These are phyloP conservation scores for Paecilomyces formosus DNA, from an alignment of 2,329 filamentous ascomycete genomes.

Conservation along the genomic window DNA sequence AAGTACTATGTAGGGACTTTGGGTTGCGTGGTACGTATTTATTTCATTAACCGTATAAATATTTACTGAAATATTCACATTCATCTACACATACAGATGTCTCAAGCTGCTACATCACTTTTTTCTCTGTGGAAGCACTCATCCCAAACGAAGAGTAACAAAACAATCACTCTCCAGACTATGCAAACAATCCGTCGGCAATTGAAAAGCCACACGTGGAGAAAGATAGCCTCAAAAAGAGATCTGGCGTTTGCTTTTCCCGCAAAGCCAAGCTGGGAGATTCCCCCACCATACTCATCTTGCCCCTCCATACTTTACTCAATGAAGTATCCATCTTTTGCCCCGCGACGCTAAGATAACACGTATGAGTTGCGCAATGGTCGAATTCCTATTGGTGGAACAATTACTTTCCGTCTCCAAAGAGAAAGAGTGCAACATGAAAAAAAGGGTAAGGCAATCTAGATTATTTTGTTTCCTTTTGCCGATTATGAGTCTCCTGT, in stretches of 20 bases:
- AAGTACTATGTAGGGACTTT: too few species aligned
- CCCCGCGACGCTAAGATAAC: background rate
- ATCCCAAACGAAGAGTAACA: too few species aligned
- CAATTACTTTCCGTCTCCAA: constrained; percentile 1
- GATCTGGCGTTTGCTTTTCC: too few species aligned
- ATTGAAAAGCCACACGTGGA: too few species aligned
- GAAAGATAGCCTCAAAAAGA: too few species aligned
- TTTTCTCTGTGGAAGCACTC: too few species aligned
- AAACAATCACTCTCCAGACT: too few species aligned
- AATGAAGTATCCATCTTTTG: background rate
- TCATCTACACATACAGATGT: too few species aligned
- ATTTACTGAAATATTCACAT: too few species aligned
- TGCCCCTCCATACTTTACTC: background rate
- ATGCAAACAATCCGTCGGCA: background rate
- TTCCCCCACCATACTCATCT: background rate
- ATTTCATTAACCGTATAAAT: background rate
- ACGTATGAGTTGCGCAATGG: too few species aligned
- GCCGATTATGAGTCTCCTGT: background rate
- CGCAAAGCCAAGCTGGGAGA: background rate
- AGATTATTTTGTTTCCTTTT: too few species aligned
- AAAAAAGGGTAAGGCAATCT: background rate
- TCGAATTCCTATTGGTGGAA: constrained; percentile 5
- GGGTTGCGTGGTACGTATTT: background rate
- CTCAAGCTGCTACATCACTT: too few species aligned
- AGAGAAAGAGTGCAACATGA: background rate